Evolutionary conservation across 2,329 filamentous ascomycete species (phyloP).

Genomic region (Delphinella strobiligena): DNA sequence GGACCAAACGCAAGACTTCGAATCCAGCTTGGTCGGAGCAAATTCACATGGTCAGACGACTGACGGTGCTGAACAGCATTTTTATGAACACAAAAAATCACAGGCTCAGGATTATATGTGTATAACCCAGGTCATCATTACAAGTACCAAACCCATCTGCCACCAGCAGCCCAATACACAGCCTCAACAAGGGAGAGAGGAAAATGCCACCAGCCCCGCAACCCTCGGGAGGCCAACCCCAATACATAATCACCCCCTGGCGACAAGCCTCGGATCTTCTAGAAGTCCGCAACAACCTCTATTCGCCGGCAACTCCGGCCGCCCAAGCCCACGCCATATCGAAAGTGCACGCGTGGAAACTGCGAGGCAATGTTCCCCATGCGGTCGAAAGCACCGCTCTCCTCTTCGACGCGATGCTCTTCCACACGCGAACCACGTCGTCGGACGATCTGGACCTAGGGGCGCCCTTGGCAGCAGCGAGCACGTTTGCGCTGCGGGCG

Average conservation of each 20-base stretch:
- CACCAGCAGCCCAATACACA: too few species aligned
- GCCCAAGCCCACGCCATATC: slow-evolving; percentile 7
- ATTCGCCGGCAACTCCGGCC: slow-evolving; percentile 31
- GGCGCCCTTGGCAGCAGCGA: neutral
- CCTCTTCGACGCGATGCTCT: slow-evolving; percentile 55
- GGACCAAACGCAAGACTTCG: too few species aligned
- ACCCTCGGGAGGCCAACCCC: too few species aligned
- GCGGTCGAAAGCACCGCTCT: slow-evolving; percentile 68
- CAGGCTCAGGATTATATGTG: too few species aligned
- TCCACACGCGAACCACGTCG: slow-evolving; percentile 46
- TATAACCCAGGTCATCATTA: too few species aligned
- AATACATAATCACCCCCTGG: slow-evolving; percentile 63
- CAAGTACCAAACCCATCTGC: too few species aligned
- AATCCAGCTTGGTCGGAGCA: too few species aligned
- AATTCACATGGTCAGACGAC: too few species aligned
- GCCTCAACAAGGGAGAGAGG: too few species aligned
- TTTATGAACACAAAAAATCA: too few species aligned
- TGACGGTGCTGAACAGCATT: too few species aligned
- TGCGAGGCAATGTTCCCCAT: slow-evolving; percentile 63
- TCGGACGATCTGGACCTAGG: slow-evolving; percentile 1
- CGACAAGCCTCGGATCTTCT: slow-evolving; percentile 54
- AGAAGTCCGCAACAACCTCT: slow-evolving; percentile 52
- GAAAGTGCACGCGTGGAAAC: slow-evolving; percentile 43
- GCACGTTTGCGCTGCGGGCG: slow-evolving; percentile 35
- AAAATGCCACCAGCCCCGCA: too few species aligned